phyloP scores from a whole-genome alignment of 1,284 basidiomycete species.

The Ustilago cynodontis region DNA sequence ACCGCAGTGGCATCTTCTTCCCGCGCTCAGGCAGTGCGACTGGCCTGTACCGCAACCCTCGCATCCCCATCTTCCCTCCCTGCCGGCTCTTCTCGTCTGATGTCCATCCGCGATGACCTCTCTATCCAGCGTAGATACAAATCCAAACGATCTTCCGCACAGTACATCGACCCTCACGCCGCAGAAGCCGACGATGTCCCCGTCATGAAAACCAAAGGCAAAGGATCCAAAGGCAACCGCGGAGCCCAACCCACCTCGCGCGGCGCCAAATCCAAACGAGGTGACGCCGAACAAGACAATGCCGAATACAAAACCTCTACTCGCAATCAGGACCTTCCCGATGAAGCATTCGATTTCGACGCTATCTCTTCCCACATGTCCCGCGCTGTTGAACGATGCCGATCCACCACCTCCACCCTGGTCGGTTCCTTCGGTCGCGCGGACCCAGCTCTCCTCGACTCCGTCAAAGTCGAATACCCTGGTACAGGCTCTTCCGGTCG shows the following conservation, averaged over 20 bases:
- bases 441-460: slow-evolving; percentile 60
- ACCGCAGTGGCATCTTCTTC: slow-evolving; percentile 14
- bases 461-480: slow-evolving; percentile 52
- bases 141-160: slow-evolving; percentile 47
- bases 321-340: slow-evolving; percentile 54
- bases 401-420: slow-evolving; percentile 41
- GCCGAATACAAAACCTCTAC: slow-evolving; percentile 45
- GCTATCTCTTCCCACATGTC: slow-evolving; percentile 52
- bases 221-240: slow-evolving; percentile 50
- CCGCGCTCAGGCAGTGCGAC: slow-evolving; percentile 14
- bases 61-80: background rate
- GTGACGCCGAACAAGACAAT: slow-evolving; percentile 23
- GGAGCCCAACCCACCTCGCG: slow-evolving; percentile 26
- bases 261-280: slow-evolving; percentile 46
- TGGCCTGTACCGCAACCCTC: slow-evolving; percentile 20
- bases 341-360: slow-evolving; percentile 55
- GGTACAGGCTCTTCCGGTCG: slow-evolving; percentile 17
- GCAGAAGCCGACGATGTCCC: slow-evolving; percentile 57
- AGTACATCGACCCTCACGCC: slow-evolving; percentile 44
- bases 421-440: slow-evolving; percentile 59
- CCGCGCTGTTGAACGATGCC: slow-evolving; percentile 53
- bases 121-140: slow-evolving; percentile 28
- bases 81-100: background rate
- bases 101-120: background rate
- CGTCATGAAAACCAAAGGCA: slow-evolving; percentile 63